These are phyloP conservation scores for Lathyrus oleraceus DNA, from an alignment of 306 rosid species.

Conservation along the genomic window DNA sequence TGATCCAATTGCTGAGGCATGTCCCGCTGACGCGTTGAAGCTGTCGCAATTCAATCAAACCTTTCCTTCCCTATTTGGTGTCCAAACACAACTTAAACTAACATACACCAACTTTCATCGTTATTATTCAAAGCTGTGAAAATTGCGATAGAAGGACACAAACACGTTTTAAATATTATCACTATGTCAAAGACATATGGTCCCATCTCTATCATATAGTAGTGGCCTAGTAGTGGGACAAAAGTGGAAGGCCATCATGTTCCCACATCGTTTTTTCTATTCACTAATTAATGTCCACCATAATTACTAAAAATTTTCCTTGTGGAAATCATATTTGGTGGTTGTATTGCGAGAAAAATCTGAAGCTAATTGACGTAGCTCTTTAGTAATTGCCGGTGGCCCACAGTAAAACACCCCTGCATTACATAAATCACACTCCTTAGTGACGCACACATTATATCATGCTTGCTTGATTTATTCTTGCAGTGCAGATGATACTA, in stretches of 20 bases:
- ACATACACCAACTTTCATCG: background rate
- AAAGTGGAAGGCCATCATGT: slow-evolving; percentile 15
- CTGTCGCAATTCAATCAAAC: background rate
- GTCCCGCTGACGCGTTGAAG: background rate
- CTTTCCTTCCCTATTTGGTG: background rate
- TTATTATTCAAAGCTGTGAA: background rate
- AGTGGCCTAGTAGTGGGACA: slow-evolving; percentile 18
- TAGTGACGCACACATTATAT: background rate
- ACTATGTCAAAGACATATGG: slow-evolving; percentile 5
- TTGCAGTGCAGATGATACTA: background rate
- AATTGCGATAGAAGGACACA: background rate
- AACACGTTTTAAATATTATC: background rate
- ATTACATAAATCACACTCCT: slow-evolving; percentile 2
- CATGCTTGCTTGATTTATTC: background rate
- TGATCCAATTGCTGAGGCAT: background rate
- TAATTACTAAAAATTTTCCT: slow-evolving; percentile 47
- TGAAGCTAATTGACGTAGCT: slow-evolving; percentile 49
- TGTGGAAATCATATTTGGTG: slow-evolving; percentile 59
- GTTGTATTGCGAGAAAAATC: slow-evolving; percentile 58
- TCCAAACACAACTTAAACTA: background rate
- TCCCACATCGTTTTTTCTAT: background rate
- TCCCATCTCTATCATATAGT: background rate
- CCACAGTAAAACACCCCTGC: slow-evolving; percentile 81
- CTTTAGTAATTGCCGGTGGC: slow-evolving; percentile 35
- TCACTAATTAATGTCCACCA: background rate